Evolutionary conservation across 768 basidiomycete genomes (phyloP).

Genomic region (Phlebiopsis flavidoalba): DNA sequence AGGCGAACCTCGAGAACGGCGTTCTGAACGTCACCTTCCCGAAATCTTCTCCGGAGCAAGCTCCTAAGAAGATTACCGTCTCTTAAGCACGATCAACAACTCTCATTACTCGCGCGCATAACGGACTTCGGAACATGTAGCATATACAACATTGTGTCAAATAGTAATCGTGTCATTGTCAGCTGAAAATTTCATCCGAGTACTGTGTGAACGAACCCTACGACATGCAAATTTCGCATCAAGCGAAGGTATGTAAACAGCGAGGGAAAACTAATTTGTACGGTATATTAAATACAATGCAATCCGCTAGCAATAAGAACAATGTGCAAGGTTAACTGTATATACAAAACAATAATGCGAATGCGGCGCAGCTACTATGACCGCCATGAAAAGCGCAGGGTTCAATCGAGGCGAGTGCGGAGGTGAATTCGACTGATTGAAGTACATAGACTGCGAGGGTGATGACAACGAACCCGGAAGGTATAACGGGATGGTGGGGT

Average conservation of each 20-base stretch:
- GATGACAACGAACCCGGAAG: conserved; percentile 44
- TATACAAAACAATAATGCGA: background rate
- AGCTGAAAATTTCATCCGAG: too few relatives aligned
- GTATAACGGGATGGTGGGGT: conserved; percentile 68
- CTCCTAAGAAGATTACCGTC: conserved; percentile 33
- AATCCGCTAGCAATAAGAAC: background rate
- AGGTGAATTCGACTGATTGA: conserved; percentile 30
- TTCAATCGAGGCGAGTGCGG: conserved; percentile 32
- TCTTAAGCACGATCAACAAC: conserved; percentile 11
- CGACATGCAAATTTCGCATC: background rate
- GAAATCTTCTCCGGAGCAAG: conserved; percentile 32
- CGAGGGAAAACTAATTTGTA: background rate
- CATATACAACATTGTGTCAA: background rate
- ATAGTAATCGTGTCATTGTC: background rate
- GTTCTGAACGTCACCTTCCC: conserved; percentile 51
- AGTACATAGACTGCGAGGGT: conserved; percentile 31
- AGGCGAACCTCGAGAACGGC: conserved; percentile 47
- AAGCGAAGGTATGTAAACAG: background rate
- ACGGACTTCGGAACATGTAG: background rate
- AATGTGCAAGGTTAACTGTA: background rate
- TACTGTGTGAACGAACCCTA: too few relatives aligned
- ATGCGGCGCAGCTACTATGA: background rate
- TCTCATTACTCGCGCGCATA: background rate
- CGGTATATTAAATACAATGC: conserved; percentile 2
- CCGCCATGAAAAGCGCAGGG: conserved; percentile 23